Conservation (phyloP, 176 grass and related monocot genomes). For the bread wheat (Triticum aestivum) region IWGSC_CS_RefSeq_v2.1 NC_057807.1:104024916-104025415, state of each 20-base stretch:
- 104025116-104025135: conserved; percentile 73
- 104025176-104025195: conserved; percentile 63
- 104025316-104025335: conserved; percentile 88
- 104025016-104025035: conserved; percentile 68
- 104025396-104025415: conserved; percentile 90
- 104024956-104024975: conserved; percentile 91
- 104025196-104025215: conserved; percentile 72
- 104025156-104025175: conserved; percentile 47
- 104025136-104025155: background rate
- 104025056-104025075: conserved; percentile 47
- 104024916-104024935: conserved; percentile 50
- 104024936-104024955: conserved; percentile 53
- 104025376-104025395: conserved; percentile 67
- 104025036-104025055: conserved; percentile 61
- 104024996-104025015: conserved; percentile 82
- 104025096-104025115: conserved; percentile 65
- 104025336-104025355: conserved; percentile 74
- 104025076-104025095: conserved; percentile 52
- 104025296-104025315: conserved; percentile 96
- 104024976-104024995: conserved; percentile 81
- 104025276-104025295: conserved; percentile 47
- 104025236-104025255: conserved; percentile 92
- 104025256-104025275: conserved; percentile 82
- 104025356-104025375: conserved; percentile 78
- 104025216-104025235: conserved; percentile 82